Evolutionary conservation across 148 eudicot genomes (phyloP).

Genomic region (Rhododendron ovatum): DNA sequence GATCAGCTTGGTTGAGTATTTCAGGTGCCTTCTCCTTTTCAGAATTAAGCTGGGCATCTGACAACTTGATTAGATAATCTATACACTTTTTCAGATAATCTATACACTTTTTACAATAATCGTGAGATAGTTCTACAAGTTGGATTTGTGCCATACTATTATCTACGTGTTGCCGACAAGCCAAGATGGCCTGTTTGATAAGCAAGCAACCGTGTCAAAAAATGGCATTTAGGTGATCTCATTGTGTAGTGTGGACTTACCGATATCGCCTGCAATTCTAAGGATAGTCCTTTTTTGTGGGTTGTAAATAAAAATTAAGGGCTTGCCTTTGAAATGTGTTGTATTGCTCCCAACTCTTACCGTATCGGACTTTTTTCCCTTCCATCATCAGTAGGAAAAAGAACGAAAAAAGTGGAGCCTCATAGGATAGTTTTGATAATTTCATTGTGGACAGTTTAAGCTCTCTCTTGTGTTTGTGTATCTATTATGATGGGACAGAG

Average conservation of each 20-base stretch:
- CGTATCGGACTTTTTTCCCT: no score
- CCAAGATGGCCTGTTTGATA: not conserved
- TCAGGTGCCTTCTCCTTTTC: not conserved
- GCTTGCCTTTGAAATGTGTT: not conserved
- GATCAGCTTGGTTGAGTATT: not conserved
- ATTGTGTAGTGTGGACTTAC: not conserved
- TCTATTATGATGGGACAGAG: no score
- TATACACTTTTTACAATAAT: not conserved
- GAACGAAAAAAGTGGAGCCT: no score
- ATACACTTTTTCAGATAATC: not conserved
- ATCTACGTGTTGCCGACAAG: not conserved
- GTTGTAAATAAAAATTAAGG: not conserved
- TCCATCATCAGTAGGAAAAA: no score
- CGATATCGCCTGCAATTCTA: not conserved
- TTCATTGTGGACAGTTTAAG: no score
- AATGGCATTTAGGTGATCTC: not conserved
- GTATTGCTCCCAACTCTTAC: not conserved
- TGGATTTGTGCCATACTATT: not conserved
- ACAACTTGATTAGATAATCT: not conserved
- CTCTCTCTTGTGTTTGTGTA: no score
- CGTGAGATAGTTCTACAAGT: not conserved
- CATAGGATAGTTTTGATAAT: no score
- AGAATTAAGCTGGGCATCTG: not conserved
- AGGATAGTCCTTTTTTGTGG: not conserved
- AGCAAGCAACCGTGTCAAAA: not conserved